Conservation (phyloP, 139 green algal genomes). For the Chlorella sp. region DNA sequence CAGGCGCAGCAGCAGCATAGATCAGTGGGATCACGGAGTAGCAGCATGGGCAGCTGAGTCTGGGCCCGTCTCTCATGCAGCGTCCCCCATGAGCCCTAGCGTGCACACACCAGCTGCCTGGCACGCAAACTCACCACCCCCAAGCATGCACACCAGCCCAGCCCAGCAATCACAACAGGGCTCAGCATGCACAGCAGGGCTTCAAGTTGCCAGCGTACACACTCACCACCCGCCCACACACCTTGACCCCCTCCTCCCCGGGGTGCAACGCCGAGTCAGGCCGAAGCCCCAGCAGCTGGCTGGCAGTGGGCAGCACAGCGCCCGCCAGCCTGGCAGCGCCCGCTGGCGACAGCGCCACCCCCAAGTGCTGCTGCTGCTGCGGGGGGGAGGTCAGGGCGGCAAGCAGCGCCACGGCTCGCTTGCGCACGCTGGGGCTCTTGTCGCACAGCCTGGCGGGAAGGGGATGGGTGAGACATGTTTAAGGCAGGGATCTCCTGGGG, state of each 20-base stretch:
- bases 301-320: neutral
- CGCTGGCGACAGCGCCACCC: neutral
- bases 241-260: neutral
- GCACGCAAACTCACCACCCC: too few relatives aligned
- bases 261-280: slow-evolving; percentile 18
- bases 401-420: slow-evolving; percentile 6
- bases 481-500: too few relatives aligned
- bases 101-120: too few relatives aligned
- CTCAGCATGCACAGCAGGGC: too few relatives aligned
- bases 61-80: too few relatives aligned
- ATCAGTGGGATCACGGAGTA: too few relatives aligned
- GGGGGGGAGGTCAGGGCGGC: neutral
- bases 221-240: neutral
- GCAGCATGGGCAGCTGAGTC: too few relatives aligned
- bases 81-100: too few relatives aligned
- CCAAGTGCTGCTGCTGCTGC: neutral
- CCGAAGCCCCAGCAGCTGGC: slow-evolving; percentile 14
- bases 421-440: slow-evolving; percentile 35
- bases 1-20: too few relatives aligned
- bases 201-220: neutral
- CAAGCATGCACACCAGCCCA: too few relatives aligned
- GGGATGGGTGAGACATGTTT: too few relatives aligned
- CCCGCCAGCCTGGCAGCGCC: slow-evolving; percentile 4
- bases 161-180: too few relatives aligned
- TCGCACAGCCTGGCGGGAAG: slow-evolving; percentile 14